Conservation (phyloP, 345 rosid genomes). For the Salix brachista region DNA sequence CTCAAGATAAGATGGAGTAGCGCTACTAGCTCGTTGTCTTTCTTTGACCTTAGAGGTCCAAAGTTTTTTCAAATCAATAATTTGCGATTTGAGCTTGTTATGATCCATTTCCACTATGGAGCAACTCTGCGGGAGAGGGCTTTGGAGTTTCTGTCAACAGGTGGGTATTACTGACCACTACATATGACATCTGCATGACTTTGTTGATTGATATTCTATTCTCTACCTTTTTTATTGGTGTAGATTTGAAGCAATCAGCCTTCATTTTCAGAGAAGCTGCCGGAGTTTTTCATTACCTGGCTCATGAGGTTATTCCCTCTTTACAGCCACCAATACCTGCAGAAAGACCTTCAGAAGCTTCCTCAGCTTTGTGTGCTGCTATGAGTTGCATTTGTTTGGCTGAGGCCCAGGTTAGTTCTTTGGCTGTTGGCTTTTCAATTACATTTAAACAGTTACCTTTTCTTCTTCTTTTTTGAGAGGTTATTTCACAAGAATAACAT, state of each 20-base stretch:
- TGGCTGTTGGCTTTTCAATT: background rate
- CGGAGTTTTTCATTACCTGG: slow-evolving; percentile 60
- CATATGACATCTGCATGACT: background rate
- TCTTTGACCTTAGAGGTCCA: slow-evolving; percentile 53
- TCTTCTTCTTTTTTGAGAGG: background rate
- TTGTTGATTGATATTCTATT: background rate
- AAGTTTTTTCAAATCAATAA: slow-evolving; percentile 53
- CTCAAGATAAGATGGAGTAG: slow-evolving; percentile 76
- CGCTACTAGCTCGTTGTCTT: slow-evolving; percentile 42
- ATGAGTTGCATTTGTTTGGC: slow-evolving; percentile 75
- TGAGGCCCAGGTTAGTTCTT: slow-evolving; percentile 66
- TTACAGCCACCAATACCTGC: slow-evolving; percentile 34
- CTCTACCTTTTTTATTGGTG: slow-evolving; percentile 7
- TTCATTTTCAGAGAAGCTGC: slow-evolving; percentile 72
- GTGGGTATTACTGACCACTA: slow-evolving; percentile 26
- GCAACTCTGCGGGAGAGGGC: slow-evolving; percentile 68
- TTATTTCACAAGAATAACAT: no score
- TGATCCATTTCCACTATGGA: slow-evolving; percentile 56
- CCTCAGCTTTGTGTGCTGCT: slow-evolving; percentile 41
- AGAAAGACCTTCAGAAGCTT: slow-evolving; percentile 48
- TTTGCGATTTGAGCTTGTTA: slow-evolving; percentile 60
- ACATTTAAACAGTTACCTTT: background rate
- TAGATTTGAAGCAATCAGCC: slow-evolving; percentile 57
- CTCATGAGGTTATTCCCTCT: slow-evolving; percentile 50
- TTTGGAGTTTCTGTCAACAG: slow-evolving; percentile 47